Conservation (phyloP, 2,329 filamentous ascomycete species). For the Chaetomiaceae sp. region DNA sequence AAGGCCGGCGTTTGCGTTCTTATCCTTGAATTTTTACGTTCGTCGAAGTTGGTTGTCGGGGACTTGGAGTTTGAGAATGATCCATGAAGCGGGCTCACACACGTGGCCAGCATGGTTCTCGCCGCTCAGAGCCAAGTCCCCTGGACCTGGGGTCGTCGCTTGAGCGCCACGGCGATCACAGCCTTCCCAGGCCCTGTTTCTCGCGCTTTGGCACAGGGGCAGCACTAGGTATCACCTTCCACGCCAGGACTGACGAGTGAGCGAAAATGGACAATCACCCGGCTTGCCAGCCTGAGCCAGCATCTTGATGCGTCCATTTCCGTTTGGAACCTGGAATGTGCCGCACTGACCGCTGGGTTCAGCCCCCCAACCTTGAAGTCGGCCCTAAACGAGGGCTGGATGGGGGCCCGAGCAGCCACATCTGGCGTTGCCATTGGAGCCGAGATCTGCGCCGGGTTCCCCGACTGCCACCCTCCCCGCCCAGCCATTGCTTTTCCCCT, state of each 20-base stretch:
- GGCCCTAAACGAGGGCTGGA: not conserved
- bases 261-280: not conserved
- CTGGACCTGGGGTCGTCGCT: not conserved
- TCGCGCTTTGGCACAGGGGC: not conserved
- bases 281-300: not conserved
- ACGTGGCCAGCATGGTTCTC: not conserved
- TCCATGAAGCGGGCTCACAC: not conserved
- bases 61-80: not conserved
- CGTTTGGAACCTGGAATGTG: not conserved
- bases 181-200: no score
- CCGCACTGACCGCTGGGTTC: not conserved
- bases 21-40: no score
- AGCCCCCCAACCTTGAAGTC: not conserved
- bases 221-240: no score
- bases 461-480: not conserved
- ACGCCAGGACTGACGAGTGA: no score
- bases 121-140: not conserved
- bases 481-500: not conserved
- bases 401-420: not conserved
- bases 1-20: no score
- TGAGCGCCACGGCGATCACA: not conserved
- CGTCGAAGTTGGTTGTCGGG: no score
- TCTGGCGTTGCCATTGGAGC: not conserved
- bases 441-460: not conserved
- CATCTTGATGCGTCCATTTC: not conserved